Evolutionary conservation across 2,329 filamentous ascomycete genomes (phyloP).

Genomic region (Fusarium brevicatenulatum): DNA sequence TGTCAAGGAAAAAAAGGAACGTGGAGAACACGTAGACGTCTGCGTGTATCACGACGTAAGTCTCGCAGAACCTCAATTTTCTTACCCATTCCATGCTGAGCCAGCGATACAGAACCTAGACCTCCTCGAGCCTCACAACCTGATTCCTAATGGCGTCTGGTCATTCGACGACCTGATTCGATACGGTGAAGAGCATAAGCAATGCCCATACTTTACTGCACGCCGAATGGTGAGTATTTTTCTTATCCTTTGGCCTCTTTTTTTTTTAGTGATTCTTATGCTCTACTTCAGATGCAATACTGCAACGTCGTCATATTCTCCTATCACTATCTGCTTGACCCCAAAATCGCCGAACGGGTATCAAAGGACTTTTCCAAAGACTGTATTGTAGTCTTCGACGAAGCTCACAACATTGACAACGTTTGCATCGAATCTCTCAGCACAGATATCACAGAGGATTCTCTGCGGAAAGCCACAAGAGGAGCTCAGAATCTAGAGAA

Average conservation of each 20-base stretch:
- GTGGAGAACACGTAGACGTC: slow-evolving; percentile 91
- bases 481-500: slow-evolving; percentile 91
- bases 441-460: slow-evolving; percentile 96
- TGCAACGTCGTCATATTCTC: slow-evolving; percentile 99
- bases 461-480: slow-evolving; percentile 86
- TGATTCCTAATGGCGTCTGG: slow-evolving; percentile 95
- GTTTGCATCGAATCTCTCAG: slow-evolving; percentile 98
- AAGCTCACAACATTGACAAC: slow-evolving; percentile 99
- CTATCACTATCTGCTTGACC: slow-evolving; percentile 96
- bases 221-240: slow-evolving; percentile 79
- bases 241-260: not conserved
- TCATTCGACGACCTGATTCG: slow-evolving; percentile 88
- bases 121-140: slow-evolving; percentile 90
- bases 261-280: not conserved
- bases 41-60: slow-evolving; percentile 93
- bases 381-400: slow-evolving; percentile 98
- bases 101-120: slow-evolving; percentile 77
- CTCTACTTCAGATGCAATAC: slow-evolving; percentile 80
- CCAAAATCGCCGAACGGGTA: slow-evolving; percentile 95
- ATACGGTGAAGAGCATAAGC: slow-evolving; percentile 95
- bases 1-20: slow-evolving; percentile 96
- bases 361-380: slow-evolving; percentile 97
- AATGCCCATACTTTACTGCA: slow-evolving; percentile 97
- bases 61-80: not conserved
- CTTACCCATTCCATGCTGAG: slow-evolving; percentile 13